These are phyloP conservation scores for Lactarius psammicola DNA, from an alignment of 768 basidiomycete genomes.

Conservation along the genomic window DNA sequence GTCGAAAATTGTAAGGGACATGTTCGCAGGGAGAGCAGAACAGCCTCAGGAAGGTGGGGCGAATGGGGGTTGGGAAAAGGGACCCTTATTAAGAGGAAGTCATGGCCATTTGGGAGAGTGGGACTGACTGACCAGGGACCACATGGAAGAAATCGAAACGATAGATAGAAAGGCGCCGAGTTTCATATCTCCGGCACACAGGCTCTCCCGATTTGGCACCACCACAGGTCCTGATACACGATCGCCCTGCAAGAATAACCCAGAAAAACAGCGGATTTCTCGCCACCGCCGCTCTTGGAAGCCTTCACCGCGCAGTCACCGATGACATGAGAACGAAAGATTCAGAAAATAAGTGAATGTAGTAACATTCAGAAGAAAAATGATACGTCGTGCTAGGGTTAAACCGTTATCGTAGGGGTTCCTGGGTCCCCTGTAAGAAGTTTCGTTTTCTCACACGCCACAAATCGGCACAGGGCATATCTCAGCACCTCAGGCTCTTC, in stretches of 20 bases:
- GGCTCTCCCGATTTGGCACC: neutral
- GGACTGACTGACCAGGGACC: neutral
- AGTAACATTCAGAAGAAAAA: neutral
- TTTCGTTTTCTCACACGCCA: too few relatives aligned
- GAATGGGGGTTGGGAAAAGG: neutral
- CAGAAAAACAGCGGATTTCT: neutral
- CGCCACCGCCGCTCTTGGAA: neutral
- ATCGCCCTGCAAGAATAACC: neutral
- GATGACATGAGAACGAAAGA: neutral
- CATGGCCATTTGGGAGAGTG: neutral
- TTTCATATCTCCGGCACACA: neutral
- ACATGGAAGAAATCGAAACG: neutral
- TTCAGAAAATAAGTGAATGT: neutral
- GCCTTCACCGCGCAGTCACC: neutral
- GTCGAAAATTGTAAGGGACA: constrained; percentile 10
- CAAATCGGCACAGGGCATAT: too few relatives aligned
- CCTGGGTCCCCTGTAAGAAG: too few relatives aligned
- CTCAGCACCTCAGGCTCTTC: too few relatives aligned
- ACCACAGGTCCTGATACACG: neutral
- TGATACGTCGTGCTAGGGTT: neutral
- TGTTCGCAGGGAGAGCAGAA: neutral
- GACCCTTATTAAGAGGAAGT: neutral
- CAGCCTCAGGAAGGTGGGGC: neutral
- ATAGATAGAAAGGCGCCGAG: neutral
- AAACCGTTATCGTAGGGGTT: too few relatives aligned